Base-by-base conservation (phyloP, 495 filamentous ascomycete species). In the Beverwykella pulmonaria region DNA sequence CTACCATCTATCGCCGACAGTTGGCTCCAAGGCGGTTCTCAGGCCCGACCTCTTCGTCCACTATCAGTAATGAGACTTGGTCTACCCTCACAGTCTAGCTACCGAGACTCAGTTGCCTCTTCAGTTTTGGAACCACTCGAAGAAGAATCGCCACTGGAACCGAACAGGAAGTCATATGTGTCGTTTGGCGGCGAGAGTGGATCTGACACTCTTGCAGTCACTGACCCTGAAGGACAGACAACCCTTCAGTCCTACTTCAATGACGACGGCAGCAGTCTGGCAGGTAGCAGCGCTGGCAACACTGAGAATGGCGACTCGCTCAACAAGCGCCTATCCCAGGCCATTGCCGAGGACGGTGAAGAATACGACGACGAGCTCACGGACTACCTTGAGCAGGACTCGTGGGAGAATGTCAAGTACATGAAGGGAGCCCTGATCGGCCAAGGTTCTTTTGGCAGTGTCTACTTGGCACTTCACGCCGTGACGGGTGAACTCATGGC, bases 401-500 rank as follows among this genome's bases (percentile, higher is more conserved):
- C 91, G 27, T 97, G 94, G 85, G 91, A 95, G 61, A 90, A 94
- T 46, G 88, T 92, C 78, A 92, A 93, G 74, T 99, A 96, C 92
- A 99, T 99, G 92, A 96, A 97, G 78, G 94, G 94, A 72, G 91
- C 92, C 15, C 79, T 98, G 52, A 99, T 99, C 71, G 94, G 94
- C 49, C 92, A 97, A 76, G 94, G 94, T 63, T 96, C 92, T 49
- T 99, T 99, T 72, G 94, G 94, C 71, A 93, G 91, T 69, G 94
- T 99, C 53, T 99, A 92, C 79, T 82, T 99, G 41, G 95, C 94
- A 59, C 82, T 99, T n/a, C 96, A 98, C 73, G 89, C 94, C 59
- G 88, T 99, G 59, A 99, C 95, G 26, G 94, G 93, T 71, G 95
- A 97, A 75, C 88, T 99, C 44, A 92, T 99, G 82, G 94, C 94